Base-by-base conservation (phyloP, 768 basidiomycete genomes). In the Russula earlei region DNA sequence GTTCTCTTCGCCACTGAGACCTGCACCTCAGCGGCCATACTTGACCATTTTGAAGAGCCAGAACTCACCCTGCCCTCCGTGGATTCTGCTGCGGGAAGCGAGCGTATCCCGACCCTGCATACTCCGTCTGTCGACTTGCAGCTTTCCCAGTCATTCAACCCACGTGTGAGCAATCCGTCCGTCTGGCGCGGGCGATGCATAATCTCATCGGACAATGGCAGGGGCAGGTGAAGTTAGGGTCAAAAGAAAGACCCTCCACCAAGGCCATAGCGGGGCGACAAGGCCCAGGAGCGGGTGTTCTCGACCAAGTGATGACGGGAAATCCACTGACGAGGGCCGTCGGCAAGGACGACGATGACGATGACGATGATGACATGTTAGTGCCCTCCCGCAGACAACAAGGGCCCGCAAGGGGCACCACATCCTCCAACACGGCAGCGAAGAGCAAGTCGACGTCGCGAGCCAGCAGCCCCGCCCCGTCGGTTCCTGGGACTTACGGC, bases 21-120 rank as follows among this genome's bases (percentile, higher is more conserved):
- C 20, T 20, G 20, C 7, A 37, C 27, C 14, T 19, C 61, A 87
- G 86, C 85, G 45, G 68, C 73, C 54, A 71, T 87, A 44, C 64
- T 63, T 22, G 77, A 75, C 25, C 74, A 73, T 24, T 71, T 68
- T 50, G 75, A 77, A 54, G 72, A 65, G 44, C 77, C 79, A 56
- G 70, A 74, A 43, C 68, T 84, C 47, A 68, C 69, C 44, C 50
- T 65, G 36, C 61, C 57, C 27, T 37, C 47, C n/a, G 42, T 54
- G 5, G 34, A 43, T 37, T 34, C 42, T 38, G 7, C 27, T 19
- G 27, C 29, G 25, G 29, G 42, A 42, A 49, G 47, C 34, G 19
- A 29, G 14, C 22, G 27, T 27, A 22, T 17, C 1, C 52, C 33
- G 15, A 33, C 41, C 27, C 17, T 12, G 2, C 47, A 3, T 9